Conservation (phyloP, 176 grass and related monocot species). For the Triticum urartu region DNA sequence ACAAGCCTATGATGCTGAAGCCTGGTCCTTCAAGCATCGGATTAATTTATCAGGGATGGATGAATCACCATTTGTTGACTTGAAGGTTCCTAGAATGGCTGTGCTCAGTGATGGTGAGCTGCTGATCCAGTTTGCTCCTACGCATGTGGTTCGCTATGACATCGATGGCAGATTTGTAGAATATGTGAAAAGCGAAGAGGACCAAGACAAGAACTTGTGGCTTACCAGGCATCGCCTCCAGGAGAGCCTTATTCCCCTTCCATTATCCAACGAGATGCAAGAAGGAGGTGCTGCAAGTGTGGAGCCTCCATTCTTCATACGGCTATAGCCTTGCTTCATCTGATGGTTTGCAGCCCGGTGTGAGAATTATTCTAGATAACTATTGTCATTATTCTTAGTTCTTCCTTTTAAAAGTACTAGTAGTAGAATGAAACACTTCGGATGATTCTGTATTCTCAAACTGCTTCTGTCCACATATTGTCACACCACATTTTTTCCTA, state of each 20-base stretch:
- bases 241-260: neutral
- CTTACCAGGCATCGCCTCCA: neutral
- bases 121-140: neutral
- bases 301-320: neutral
- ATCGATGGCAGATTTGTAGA: neutral
- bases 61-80: neutral
- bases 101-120: neutral
- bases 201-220: neutral
- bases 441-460: too few relatives aligned
- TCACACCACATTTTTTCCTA: too few relatives aligned
- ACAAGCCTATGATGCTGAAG: neutral
- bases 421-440: too few relatives aligned
- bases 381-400: neutral
- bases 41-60: neutral
- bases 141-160: neutral
- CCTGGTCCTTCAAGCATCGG: neutral
- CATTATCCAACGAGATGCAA: neutral
- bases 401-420: neutral
- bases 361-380: too few relatives aligned
- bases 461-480: too few relatives aligned
- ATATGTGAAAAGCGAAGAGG: neutral
- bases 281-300: neutral
- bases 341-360: neutral
- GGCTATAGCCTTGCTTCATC: neutral
- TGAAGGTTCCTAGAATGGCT: neutral